A percentile compares a stretch with the other conserved stretches of the same genome.
phyloP scores from a whole-genome alignment of 2,329 filamentous ascomycete genomes.

The Leptographium galeiforme region DNA sequence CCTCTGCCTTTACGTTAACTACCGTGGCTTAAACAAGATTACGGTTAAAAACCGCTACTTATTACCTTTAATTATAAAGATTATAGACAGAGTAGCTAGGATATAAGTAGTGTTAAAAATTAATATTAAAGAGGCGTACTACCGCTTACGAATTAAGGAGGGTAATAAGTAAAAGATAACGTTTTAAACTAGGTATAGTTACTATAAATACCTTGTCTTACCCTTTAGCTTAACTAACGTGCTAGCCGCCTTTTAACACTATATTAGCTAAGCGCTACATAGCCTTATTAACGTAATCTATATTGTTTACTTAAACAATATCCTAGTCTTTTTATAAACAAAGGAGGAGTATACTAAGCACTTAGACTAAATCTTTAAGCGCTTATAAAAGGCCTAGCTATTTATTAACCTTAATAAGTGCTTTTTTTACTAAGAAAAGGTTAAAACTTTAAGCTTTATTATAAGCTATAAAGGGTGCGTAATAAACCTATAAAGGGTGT shows the following conservation, averaged over 20 bases:
- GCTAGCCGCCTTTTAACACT: background rate
- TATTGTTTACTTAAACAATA: background rate
- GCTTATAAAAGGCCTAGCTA: background rate
- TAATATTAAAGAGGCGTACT: background rate
- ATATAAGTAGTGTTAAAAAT: background rate
- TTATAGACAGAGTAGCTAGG: background rate
- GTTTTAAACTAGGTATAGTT: constrained; percentile 12
- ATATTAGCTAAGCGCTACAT: background rate
- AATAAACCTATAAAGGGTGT: background rate
- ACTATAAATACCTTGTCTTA: background rate
- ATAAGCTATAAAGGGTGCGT: background rate
- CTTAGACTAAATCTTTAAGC: background rate
- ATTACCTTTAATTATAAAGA: background rate
- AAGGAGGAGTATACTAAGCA: background rate
- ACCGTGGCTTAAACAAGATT: background rate
- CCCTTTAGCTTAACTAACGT: background rate
- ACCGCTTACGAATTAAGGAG: background rate
- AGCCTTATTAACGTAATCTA: background rate
- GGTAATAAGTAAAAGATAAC: constrained; percentile 2
- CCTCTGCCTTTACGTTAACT: background rate
- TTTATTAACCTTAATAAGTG: background rate
- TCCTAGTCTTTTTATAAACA: background rate
- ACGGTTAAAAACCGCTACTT: background rate
- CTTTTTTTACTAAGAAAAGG: background rate
- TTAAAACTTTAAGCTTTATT: background rate